phyloP scores from a whole-genome alignment of 306 rosid species.

The barrel medic (Medicago truncatula) region DNA sequence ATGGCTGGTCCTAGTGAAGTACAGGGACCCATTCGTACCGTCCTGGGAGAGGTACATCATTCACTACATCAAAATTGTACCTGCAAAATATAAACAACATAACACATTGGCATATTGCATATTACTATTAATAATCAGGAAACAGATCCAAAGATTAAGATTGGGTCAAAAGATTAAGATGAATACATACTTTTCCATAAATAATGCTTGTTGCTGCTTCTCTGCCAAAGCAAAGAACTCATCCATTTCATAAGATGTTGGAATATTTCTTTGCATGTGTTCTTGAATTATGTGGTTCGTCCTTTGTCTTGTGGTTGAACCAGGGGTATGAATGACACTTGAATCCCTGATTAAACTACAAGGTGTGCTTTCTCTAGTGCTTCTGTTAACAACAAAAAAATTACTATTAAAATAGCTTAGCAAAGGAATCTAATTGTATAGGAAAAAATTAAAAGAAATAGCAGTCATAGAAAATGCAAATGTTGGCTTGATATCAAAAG shows the following conservation, averaged over 20 bases:
- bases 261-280: slow-evolving; percentile 60
- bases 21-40: slow-evolving; percentile 88
- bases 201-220: slow-evolving; percentile 75
- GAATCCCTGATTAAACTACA: slow-evolving; percentile 73
- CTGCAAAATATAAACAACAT: slow-evolving; percentile 52
- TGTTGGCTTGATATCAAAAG: slow-evolving; percentile 34
- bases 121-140: not conserved
- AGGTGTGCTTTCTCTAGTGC: slow-evolving; percentile 85
- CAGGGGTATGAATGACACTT: slow-evolving; percentile 56
- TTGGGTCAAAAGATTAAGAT: not conserved
- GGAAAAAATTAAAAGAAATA: not conserved
- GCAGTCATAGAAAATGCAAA: slow-evolving; percentile 27
- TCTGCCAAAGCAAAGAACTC: slow-evolving; percentile 85
- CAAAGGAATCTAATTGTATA: slow-evolving; percentile 8
- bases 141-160: not conserved
- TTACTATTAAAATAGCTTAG: slow-evolving; percentile 17
- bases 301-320: slow-evolving; percentile 70
- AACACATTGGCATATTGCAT: not conserved
- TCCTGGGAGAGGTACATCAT: slow-evolving; percentile 78
- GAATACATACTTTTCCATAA: slow-evolving; percentile 66
- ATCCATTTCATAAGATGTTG: slow-evolving; percentile 74
- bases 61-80: slow-evolving; percentile 82
- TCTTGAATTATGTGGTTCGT: slow-evolving; percentile 42
- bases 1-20: slow-evolving; percentile 49
- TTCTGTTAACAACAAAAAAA: slow-evolving; percentile 46